Conservation (phyloP, 2,329 filamentous ascomycete genomes). For the Fusarium lateritium region DNA sequence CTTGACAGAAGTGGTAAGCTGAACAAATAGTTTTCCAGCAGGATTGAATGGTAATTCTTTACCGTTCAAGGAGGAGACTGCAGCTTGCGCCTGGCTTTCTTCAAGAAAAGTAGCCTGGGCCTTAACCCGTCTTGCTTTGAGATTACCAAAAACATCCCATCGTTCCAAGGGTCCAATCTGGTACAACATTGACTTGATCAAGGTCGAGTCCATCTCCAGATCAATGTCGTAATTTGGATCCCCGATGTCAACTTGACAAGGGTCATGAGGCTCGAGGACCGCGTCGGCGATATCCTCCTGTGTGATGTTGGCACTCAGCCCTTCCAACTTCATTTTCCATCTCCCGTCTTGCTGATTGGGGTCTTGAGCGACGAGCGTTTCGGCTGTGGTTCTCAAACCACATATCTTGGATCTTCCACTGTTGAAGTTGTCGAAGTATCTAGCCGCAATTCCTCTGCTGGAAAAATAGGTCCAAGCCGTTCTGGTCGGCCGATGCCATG, state of each 20-base stretch:
- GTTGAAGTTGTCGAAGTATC: slow-evolving; percentile 40
- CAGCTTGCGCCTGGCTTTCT: slow-evolving; percentile 56
- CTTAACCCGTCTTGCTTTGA: slow-evolving; percentile 55
- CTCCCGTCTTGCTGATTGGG: background rate
- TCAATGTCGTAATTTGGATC: slow-evolving; percentile 47
- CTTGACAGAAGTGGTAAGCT: slow-evolving; percentile 55
- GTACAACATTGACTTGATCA: slow-evolving; percentile 51
- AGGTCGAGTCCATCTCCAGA: slow-evolving; percentile 32
- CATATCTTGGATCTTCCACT: slow-evolving; percentile 45
- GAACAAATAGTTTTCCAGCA: slow-evolving; percentile 54
- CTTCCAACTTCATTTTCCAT: slow-evolving; percentile 20
- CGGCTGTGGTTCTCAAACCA: slow-evolving; percentile 26
- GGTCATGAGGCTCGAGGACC: background rate
- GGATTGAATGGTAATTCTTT: slow-evolving; percentile 51
- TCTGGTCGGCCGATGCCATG: slow-evolving; percentile 54
- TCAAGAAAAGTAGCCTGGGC: slow-evolving; percentile 57
- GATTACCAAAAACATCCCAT: slow-evolving; percentile 49
- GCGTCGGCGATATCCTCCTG: slow-evolving; percentile 19
- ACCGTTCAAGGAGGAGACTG: slow-evolving; percentile 51
- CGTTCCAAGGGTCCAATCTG: slow-evolving; percentile 53
- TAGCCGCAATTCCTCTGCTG: slow-evolving; percentile 30
- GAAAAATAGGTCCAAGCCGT: slow-evolving; percentile 52
- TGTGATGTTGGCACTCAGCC: slow-evolving; percentile 1
- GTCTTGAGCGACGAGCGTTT: background rate
- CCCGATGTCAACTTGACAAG: slow-evolving; percentile 1